phyloP scores from a whole-genome alignment of 2,329 filamentous ascomycete genomes.

The Phaeosphaeriaceae sp. region DNA sequence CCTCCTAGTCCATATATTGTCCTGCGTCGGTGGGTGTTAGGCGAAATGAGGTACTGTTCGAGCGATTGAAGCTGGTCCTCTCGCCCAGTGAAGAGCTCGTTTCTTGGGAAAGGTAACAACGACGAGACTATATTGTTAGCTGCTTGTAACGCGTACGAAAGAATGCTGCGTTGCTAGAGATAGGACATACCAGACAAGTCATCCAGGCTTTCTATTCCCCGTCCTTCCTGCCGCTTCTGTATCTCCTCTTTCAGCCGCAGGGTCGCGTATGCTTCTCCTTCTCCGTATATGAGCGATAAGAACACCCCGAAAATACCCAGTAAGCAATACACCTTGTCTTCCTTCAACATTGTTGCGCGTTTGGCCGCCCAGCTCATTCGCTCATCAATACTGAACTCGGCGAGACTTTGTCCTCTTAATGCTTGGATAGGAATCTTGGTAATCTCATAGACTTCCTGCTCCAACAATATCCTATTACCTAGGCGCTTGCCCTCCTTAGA shows the following conservation, averaged over 20 bases:
- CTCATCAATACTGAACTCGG: conserved; percentile 22
- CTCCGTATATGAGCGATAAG: conserved; percentile 10
- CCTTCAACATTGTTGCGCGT: conserved; percentile 26
- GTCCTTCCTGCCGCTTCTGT: conserved; percentile 15
- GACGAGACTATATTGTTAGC: conserved; percentile 17
- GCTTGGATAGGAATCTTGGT: conserved; percentile 18
- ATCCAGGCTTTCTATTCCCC: conserved; percentile 3
- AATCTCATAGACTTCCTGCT: conserved; percentile 15
- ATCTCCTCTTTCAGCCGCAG: conserved; percentile 22
- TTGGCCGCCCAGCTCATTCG: conserved; percentile 31
- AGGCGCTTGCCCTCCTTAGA: conserved; percentile 14
- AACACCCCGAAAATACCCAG: conserved; percentile 32
- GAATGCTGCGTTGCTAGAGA: not conserved
- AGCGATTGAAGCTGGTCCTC: conserved; percentile 17
- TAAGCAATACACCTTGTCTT: conserved; percentile 33
- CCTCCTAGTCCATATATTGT: conserved; percentile 24
- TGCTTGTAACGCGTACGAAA: not conserved
- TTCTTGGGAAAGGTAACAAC: conserved; percentile 17
- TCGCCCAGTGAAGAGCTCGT: conserved; percentile 22
- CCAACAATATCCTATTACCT: conserved; percentile 18
- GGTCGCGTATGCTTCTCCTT: conserved; percentile 24
- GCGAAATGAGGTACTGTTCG: conserved; percentile 11
- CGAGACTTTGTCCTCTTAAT: conserved; percentile 12
- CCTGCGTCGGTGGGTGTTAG: conserved; percentile 13
- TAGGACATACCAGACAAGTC: conserved; percentile 1